Evolutionary conservation across 352 stramenopile genomes (phyloP), one percentile per base, ranked within the genome.

Genomic region (Globisporangium takayamanum): DNA sequence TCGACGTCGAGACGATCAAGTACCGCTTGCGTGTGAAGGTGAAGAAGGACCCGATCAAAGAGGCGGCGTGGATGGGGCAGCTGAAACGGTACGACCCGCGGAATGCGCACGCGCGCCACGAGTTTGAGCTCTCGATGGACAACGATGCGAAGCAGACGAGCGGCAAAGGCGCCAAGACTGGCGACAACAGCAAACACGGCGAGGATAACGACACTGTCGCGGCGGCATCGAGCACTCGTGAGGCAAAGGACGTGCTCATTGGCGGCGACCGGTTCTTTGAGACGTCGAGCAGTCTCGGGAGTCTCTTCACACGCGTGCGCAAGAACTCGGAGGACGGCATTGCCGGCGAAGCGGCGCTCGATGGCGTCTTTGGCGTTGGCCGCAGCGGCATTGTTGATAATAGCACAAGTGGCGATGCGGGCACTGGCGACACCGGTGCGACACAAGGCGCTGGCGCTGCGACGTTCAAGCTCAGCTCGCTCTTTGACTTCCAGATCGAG

Each of bases 281-380:
- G 22, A 88, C 80, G 4, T 79, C 76, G 2, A 75, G 67, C 28
- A 61, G 63, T 18, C 67, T 93, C 12, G 76, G 74, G n/a, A 80
- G 70, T 39, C 59, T 93, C 44, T 93, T 93, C 56, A 78, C 80
- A 1, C 80, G 83, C 42, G 78, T 93, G 20, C 83, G 83, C 33
- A 87, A 85, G 62, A 93, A 93, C 59, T 93, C 83, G 48, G 83
- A 93, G 50, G 83, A 93, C 49, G 83, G 83, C 20, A 70, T 83
- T 30, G 78, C 78, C 55, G 81, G 81, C 12, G 83, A 93, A 64
- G 80, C 83, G 26, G 83, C 83, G 2, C 62, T 93, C 7, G 83
- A 93, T 64, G 83, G 83, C 36, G 73, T 93, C 14, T 78, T 87
- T 68, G 55, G 68, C 2, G 68, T 72, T 30, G 55, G 62, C 1